Evolutionary conservation across 1,139 yeast genomes (phyloP).

Genomic region (Citeromyces siamensis): DNA sequence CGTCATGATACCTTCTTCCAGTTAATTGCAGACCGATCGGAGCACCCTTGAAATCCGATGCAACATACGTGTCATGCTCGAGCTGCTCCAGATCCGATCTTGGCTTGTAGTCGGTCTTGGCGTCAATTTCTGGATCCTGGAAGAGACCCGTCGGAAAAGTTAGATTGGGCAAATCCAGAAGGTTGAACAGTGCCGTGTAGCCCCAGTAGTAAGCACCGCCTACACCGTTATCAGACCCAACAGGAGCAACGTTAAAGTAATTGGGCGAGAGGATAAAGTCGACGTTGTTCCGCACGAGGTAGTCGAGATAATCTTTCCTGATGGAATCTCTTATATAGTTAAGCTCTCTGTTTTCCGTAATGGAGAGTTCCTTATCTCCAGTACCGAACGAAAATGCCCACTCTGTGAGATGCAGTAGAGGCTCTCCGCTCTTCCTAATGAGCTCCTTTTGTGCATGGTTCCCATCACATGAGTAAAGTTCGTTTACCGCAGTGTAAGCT

Average conservation of each 20-base stretch:
- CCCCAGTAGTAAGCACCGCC: slow-evolving; percentile 65
- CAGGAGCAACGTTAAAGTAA: slow-evolving; percentile 63
- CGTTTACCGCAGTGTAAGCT: slow-evolving; percentile 37
- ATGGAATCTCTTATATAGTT: slow-evolving; percentile 37
- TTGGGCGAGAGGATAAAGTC: slow-evolving; percentile 63
- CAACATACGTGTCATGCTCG: slow-evolving; percentile 23
- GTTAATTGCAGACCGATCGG: slow-evolving; percentile 40
- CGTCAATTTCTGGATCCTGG: slow-evolving; percentile 31
- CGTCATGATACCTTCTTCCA: slow-evolving; percentile 41
- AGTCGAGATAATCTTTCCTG: slow-evolving; percentile 41
- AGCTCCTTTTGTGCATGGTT: slow-evolving; percentile 38
- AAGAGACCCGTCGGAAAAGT: slow-evolving; percentile 48
- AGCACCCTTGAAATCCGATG: slow-evolving; percentile 31
- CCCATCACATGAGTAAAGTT: slow-evolving; percentile 47
- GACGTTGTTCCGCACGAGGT: slow-evolving; percentile 38
- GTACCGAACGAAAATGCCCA: slow-evolving; percentile 47
- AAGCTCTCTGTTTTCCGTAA: slow-evolving; percentile 34
- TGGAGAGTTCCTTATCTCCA: slow-evolving; percentile 32
- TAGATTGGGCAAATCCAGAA: slow-evolving; percentile 51
- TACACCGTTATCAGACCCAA: slow-evolving; percentile 18
- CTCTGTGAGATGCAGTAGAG: slow-evolving; percentile 43
- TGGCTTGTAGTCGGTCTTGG: slow-evolving; percentile 14
- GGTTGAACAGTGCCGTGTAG: slow-evolving; percentile 56
- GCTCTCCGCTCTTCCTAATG: slow-evolving; percentile 54
- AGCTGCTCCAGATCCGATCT: slow-evolving; percentile 35